A percentile compares a stretch with the other conserved stretches of the same genome.
Conservation (phyloP, 345 rosid species). For the Brassica cretica region DNA sequence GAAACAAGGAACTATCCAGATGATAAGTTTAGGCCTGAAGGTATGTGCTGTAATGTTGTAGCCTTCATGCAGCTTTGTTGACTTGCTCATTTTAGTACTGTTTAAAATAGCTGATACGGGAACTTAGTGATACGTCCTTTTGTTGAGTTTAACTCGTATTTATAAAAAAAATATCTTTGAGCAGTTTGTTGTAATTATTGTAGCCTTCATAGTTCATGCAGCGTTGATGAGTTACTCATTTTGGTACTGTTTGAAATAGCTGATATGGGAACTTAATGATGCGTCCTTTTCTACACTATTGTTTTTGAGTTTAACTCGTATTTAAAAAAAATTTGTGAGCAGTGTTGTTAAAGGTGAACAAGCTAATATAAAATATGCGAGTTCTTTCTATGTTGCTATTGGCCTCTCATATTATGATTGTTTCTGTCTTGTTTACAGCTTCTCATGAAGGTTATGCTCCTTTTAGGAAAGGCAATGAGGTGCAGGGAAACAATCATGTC, state of each 20-base stretch:
- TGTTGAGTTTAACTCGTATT: background rate
- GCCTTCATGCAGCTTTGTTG: conserved; percentile 24
- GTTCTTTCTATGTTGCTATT: background rate
- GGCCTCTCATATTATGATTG: conserved; percentile 8
- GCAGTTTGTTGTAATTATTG: conserved; percentile 14
- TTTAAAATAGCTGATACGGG: conserved; percentile 16
- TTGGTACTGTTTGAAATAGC: conserved; percentile 12
- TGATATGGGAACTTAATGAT: conserved; percentile 7
- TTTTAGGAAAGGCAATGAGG: conserved; percentile 50
- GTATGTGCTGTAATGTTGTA: conserved; percentile 35
- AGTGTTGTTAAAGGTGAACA: conserved; percentile 11
- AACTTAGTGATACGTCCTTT: background rate
- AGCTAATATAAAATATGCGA: background rate
- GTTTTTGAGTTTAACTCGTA: background rate
- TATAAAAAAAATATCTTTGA: background rate
- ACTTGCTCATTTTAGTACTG: background rate
- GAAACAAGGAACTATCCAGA: conserved; percentile 52
- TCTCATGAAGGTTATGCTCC: conserved; percentile 50
- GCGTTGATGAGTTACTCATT: conserved; percentile 5
- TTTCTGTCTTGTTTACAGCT: conserved; percentile 49
- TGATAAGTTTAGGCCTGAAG: conserved; percentile 62
- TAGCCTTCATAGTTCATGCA: conserved; percentile 11
- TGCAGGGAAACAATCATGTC: conserved; percentile 47
- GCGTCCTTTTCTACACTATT: background rate
- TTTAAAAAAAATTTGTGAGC: background rate